Conservation (phyloP, 208 protist species). For the Leishmania mexicana region DNA sequence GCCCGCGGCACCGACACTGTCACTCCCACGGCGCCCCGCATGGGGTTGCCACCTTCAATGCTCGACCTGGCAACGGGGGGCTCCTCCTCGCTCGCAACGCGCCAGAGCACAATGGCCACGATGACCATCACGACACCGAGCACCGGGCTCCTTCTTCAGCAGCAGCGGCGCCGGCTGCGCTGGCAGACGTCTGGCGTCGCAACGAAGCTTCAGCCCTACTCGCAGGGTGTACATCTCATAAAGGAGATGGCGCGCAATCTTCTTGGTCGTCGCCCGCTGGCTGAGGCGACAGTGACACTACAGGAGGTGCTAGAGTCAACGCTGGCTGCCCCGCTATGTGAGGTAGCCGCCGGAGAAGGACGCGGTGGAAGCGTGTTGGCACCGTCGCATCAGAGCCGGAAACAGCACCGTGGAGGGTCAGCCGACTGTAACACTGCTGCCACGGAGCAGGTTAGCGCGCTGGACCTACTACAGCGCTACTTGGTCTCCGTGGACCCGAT, state of each 20-base stretch:
- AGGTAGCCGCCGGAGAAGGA: neutral
- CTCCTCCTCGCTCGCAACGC: slow-evolving; percentile 10
- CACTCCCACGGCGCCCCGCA: neutral
- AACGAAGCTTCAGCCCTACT: slow-evolving; percentile 17
- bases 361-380: neutral
- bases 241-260: slow-evolving; percentile 19
- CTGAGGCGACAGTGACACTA: slow-evolving; percentile 25
- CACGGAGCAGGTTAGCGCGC: slow-evolving; percentile 18
- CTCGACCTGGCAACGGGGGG: slow-evolving; percentile 19
- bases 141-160: slow-evolving; percentile 26
- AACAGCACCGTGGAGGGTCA: neutral
- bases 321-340: slow-evolving; percentile 5
- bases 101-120: slow-evolving; percentile 17
- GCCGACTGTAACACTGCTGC: neutral
- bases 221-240: slow-evolving; percentile 24
- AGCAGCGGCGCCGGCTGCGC: slow-evolving; percentile 27
- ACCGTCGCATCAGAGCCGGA: neutral
- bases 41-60: slow-evolving; percentile 5
- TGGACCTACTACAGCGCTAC: slow-evolving; percentile 35
- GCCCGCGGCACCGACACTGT: slow-evolving; percentile 30
- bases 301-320: slow-evolving; percentile 31
- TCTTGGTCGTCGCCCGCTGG: slow-evolving; percentile 17
- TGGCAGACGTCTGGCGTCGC: slow-evolving; percentile 13
- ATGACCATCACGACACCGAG: slow-evolving; percentile 29
- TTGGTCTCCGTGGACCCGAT: slow-evolving; percentile 1